A percentile compares a stretch with the other conserved stretches of the same genome.
These are phyloP conservation scores for Cordyceps javanica DNA, from an alignment of 2,329 filamentous ascomycete genomes.

Conservation along the genomic window DNA sequence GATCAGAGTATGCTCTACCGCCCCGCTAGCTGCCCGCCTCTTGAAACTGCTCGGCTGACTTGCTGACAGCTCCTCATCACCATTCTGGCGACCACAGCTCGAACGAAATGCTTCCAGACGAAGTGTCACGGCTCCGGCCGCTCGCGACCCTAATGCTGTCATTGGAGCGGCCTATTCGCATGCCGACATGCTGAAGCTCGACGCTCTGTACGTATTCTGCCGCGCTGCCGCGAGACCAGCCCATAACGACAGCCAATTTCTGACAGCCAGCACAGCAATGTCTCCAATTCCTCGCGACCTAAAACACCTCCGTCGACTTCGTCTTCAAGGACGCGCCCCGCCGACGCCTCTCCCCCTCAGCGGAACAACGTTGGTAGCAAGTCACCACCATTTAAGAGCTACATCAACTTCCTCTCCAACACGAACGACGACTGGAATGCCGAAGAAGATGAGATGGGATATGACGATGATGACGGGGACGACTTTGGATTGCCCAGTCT, in stretches of 20 bases:
- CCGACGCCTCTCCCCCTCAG: conserved; percentile 51
- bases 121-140: conserved; percentile 30
- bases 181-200: conserved; percentile 86
- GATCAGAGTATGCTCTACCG: conserved; percentile 51
- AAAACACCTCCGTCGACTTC: conserved; percentile 67
- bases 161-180: conserved; percentile 96
- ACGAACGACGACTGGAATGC: conserved; percentile 78
- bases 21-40: conserved; percentile 1
- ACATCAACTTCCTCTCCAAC: conserved; percentile 74
- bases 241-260: conserved; percentile 6
- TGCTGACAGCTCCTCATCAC: conserved; percentile 65
- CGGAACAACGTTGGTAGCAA: conserved; percentile 45
- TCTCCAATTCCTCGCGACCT: conserved; percentile 59
- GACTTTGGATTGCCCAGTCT: conserved; percentile 93
- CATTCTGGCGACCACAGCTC: conserved; percentile 73
- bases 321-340: conserved; percentile 41
- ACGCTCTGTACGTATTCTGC: conserved; percentile 58
- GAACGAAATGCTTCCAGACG: conserved; percentile 48
- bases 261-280: conserved; percentile 39
- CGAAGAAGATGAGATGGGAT: conserved; percentile 71
- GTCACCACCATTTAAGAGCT: conserved; percentile 65
- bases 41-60: conserved; percentile 14
- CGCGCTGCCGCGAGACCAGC: neutral
- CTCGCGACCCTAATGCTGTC: conserved; percentile 63
- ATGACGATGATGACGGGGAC: conserved; percentile 84